Evolutionary conservation across 2,329 filamentous ascomycete species (phyloP), one percentile per base, ranked within the genome.

Genomic region (Monilinia fructigena): DNA sequence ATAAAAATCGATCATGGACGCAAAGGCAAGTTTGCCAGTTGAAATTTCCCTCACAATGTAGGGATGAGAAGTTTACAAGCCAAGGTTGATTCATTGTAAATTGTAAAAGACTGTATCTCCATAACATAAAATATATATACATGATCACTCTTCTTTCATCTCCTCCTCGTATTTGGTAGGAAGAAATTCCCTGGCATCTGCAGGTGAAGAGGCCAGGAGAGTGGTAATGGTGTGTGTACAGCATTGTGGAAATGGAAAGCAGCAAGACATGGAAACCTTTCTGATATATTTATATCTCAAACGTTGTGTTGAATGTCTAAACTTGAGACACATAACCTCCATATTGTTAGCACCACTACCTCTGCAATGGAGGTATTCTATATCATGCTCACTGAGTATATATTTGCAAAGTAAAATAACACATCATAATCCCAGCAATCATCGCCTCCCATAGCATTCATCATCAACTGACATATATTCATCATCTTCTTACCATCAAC

Each of bases 11-110:
- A 23, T 28, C 10, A 38, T 50, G 14, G 28, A 8, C 4, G 48
- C 42, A 12, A 50, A 60, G 45, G 45, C 45, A 50, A 50, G 54
- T 60, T 60, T 60, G 58, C 45, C n/a, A 26, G 2, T 60, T 6
- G 8, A 20, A 38, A 16, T 16, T 60, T 50, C 23, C 45, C 31
- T 50, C 31, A 16, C 8, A 18, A 38, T 26, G 7, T 4, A 18
- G 45, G 28, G n/a, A 50, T 35, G 0, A 20, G 28, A 50, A 60
- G 28, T 60, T 50, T 48, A 28, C 45, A 50, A 58, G 28, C 42
- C 20, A 60, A 20, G 45, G 6, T 35, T 38, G n/a, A 48, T 12
- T 48, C 20, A 35, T 7, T 31, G 42, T 60, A 38, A 14, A 50
- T 12, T 26, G 26, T 14, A 31, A 12, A 38, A 8, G 12, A 18